These are phyloP conservation scores for Blastobotrys mokoenaii DNA, from an alignment of 805 yeast species.

Conservation along the genomic window DNA sequence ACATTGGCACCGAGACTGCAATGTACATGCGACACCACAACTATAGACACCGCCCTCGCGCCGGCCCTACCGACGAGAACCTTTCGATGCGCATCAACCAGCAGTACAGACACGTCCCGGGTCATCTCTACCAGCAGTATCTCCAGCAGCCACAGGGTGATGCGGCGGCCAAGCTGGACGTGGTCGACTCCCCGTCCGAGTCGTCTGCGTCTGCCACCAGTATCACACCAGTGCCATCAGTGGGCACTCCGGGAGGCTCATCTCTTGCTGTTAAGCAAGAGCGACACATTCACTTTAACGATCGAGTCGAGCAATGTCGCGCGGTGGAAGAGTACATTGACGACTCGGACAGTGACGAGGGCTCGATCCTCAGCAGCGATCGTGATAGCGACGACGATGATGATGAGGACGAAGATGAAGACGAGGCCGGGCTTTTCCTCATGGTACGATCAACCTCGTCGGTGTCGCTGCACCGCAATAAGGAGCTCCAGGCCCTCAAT, in stretches of 20 bases:
- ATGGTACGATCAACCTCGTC: slow-evolving; percentile 37
- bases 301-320: slow-evolving; percentile 89
- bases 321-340: slow-evolving; percentile 37
- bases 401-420: slow-evolving; percentile 43
- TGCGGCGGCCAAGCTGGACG: slow-evolving; percentile 1
- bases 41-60: slow-evolving; percentile 28
- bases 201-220: slow-evolving; percentile 3
- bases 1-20: slow-evolving; percentile 10
- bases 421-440: slow-evolving; percentile 62
- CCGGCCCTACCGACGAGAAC: slow-evolving; percentile 21
- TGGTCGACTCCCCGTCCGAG: neutral
- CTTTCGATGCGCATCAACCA: slow-evolving; percentile 26
- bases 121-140: slow-evolving; percentile 3
- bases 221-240: neutral
- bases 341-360: slow-evolving; percentile 12
- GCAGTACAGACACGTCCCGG: slow-evolving; percentile 21
- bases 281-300: slow-evolving; percentile 86
- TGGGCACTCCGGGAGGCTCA: neutral
- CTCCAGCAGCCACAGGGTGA: neutral
- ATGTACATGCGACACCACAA: slow-evolving; percentile 32
- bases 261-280: slow-evolving; percentile 26
- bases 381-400: slow-evolving; percentile 30
- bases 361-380: slow-evolving; percentile 15
- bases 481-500: neutral
- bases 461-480: slow-evolving; percentile 22